Conservation (phyloP, 208 protist genomes). For the Leishmania guyanensis region DNA sequence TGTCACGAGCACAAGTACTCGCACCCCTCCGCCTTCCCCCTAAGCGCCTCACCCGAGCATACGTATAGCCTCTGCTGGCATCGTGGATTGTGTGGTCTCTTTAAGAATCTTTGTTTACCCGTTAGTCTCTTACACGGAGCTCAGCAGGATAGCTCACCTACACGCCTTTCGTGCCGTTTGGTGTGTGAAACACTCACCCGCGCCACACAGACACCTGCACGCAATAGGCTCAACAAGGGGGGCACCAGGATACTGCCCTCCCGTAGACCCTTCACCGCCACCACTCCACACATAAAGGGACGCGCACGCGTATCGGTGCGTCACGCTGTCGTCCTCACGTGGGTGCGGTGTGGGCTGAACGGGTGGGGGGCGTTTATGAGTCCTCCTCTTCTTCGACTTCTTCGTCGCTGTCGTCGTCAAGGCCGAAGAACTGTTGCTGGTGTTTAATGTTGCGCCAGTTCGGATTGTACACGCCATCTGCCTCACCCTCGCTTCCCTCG, state of each 20-base stretch:
- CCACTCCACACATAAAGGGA: not conserved
- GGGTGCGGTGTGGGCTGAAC: not conserved
- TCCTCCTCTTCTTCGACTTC: conserved; percentile 38
- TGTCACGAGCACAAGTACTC: not conserved
- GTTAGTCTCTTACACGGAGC: not conserved
- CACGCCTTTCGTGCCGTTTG: not conserved
- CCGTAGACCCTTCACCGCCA: not conserved
- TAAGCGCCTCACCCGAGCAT: not conserved
- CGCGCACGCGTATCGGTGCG: not conserved
- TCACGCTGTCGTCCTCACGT: not conserved
- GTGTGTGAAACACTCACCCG: not conserved
- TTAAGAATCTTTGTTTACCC: not conserved
- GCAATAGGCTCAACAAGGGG: not conserved
- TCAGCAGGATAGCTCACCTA: conserved; percentile 1
- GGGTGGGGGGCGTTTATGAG: not conserved
- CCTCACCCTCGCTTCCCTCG: conserved; percentile 8
- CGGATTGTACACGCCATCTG: conserved; percentile 53
- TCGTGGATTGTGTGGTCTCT: not conserved
- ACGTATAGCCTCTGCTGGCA: not conserved
- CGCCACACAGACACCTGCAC: not conserved
- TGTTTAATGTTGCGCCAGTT: conserved; percentile 82
- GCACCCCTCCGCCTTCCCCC: not conserved
- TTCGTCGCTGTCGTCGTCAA: conserved; percentile 56
- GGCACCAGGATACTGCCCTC: not conserved
- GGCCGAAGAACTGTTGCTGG: conserved; percentile 67